Evolutionary conservation across 2,329 filamentous ascomycete species (phyloP), one percentile per base, ranked within the genome.

Genomic region (Exophiala viscosa): DNA sequence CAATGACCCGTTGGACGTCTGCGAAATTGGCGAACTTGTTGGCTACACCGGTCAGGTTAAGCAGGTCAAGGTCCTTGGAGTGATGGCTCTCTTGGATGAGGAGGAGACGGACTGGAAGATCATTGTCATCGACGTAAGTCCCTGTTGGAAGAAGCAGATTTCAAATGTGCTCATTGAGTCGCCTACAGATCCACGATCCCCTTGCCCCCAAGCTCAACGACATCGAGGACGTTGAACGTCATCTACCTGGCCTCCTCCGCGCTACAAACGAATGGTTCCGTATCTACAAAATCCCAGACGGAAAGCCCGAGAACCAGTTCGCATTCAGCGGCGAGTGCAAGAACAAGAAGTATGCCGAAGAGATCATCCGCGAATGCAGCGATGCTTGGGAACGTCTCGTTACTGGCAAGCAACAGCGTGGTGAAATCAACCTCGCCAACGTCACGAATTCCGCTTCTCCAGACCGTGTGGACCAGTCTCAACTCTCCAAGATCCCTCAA

Each of bases 31-130:
- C 69, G 93, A 99, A 84, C 84, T 96, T 55, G 93, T 99, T 67
- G 90, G 88, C 74, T 95, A 95, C 82, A 82, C 86, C 57, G 93
- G 93, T 66, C 92, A 99, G 80, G 80, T 99, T 75, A 99, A 97
- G 85, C 93, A 97, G 80, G 93, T 99, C 84, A 99, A 97, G 87
- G 89, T 97, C 60, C 88, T 99, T 61, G 93, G 93, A 75, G 90
- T 97, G 72, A 99, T 99, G 93, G 93, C 93, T 65, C 85, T 99
- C 64, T 88, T 99, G 62, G 93, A 99, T 68, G 93, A 99, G 84
- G 93, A 95, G 75, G 93, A 99, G 86, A 99, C 93, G 62, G 93
- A 99, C 84, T 99, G 93, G 93, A 99, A 99, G 86, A 90, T 99
- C 79, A 97, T 99, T 67, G 93, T 97, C 76, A 95, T 99, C 70